Evolutionary conservation across 257 asterid genomes (phyloP).

Genomic region (Nicotiana obtusifolia): DNA sequence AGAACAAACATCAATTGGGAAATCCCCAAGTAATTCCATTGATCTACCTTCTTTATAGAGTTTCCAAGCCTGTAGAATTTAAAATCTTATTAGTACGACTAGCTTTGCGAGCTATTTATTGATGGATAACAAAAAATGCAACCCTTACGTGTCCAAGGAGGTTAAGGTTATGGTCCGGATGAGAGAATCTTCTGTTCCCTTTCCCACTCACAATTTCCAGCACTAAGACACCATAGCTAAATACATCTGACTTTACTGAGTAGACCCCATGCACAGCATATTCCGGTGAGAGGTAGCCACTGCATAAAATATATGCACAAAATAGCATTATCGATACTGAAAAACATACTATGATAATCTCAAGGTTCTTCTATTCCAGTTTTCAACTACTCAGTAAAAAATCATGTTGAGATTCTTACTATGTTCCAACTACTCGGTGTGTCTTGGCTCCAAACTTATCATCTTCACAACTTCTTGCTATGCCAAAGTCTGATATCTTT

Average conservation of each 20-base stretch:
- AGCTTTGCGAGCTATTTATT: background rate
- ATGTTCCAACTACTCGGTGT: conserved; percentile 32
- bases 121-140: background rate
- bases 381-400: background rate
- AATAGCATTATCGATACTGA: background rate
- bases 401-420: conserved; percentile 20
- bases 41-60: conserved; percentile 22
- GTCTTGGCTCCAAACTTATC: conserved; percentile 35
- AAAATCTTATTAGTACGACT: background rate
- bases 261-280: conserved; percentile 28
- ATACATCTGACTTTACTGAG: conserved; percentile 32
- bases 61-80: conserved; percentile 25
- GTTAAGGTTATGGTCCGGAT: conserved; percentile 19
- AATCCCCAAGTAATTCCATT: conserved; percentile 8
- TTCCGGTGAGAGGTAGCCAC: conserved; percentile 37
- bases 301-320: background rate
- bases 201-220: conserved; percentile 25
- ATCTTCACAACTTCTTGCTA: conserved; percentile 26
- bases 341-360: background rate
- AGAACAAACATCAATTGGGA: background rate
- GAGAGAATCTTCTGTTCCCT: conserved; percentile 23
- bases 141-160: conserved; percentile 31
- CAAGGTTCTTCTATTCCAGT: background rate
- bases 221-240: conserved; percentile 30
- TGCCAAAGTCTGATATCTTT: conserved; percentile 33